These are phyloP conservation scores for Daldinia decipiens DNA, from an alignment of 495 filamentous ascomycete species.

Conservation along the genomic window DNA sequence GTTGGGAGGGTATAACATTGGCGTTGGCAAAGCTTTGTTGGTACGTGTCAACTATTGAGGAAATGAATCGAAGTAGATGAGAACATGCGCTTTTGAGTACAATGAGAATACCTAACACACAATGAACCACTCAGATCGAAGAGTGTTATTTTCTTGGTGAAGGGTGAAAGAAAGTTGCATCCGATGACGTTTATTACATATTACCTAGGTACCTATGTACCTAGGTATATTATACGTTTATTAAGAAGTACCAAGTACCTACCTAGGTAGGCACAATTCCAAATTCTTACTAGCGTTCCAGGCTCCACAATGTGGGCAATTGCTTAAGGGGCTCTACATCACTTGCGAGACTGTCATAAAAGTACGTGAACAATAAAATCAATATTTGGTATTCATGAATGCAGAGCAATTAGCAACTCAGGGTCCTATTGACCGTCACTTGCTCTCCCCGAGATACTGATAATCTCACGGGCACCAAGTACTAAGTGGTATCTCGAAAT, in stretches of 20 bases:
- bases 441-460: slow-evolving; percentile 16
- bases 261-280: not conserved
- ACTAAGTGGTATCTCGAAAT: slow-evolving; percentile 36
- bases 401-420: slow-evolving; percentile 11
- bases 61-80: not conserved
- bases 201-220: no score
- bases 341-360: not conserved
- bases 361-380: not conserved
- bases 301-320: not conserved
- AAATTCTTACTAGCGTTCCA: slow-evolving; percentile 21
- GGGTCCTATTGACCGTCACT: slow-evolving; percentile 18
- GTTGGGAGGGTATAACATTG: slow-evolving; percentile 2
- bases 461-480: slow-evolving; percentile 13
- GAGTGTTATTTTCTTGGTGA: slow-evolving; percentile 15
- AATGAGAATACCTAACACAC: not conserved
- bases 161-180: not conserved
- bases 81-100: not conserved
- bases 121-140: not conserved
- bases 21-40: not conserved
- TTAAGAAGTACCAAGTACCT: slow-evolving; percentile 1
- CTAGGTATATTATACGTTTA: not conserved
- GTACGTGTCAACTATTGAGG: not conserved
- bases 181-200: slow-evolving; percentile 30
- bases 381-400: slow-evolving; percentile 28
- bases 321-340: not conserved